Percentiles rank a stretch among this genome's conserved stretches.
Conservation (phyloP, 257 asterid genomes). For the Solanum pennellii region DNA sequence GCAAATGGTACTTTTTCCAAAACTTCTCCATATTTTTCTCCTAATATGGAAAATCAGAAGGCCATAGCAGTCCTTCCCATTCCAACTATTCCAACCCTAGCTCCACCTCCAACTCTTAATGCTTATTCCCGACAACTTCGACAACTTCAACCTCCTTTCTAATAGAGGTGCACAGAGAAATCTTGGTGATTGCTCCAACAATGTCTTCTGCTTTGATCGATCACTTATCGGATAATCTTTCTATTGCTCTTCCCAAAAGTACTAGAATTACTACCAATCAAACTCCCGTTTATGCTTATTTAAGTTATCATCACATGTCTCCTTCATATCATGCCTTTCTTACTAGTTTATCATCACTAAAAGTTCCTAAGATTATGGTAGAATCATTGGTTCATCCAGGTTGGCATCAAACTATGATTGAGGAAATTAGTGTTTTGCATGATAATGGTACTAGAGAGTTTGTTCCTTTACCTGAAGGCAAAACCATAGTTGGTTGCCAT, state of each 20-base stretch:
- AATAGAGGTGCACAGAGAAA: background rate
- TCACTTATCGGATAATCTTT: background rate
- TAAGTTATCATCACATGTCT: background rate
- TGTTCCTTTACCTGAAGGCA: background rate
- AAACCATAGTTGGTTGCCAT: background rate
- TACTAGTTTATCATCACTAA: background rate
- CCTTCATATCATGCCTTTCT: background rate
- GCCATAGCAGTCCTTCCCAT: background rate
- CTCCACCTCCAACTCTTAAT: background rate
- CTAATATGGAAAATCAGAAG: no score
- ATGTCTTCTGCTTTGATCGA: background rate
- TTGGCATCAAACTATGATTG: background rate
- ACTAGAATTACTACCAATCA: background rate
- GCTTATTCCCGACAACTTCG: background rate
- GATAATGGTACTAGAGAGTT: background rate
- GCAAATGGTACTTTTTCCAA: background rate
- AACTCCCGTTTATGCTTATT: background rate
- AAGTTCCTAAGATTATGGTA: background rate
- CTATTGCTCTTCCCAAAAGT: background rate
- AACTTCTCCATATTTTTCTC: background rate
- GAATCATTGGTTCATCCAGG: background rate
- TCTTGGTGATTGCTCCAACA: background rate
- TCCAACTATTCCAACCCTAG: background rate
- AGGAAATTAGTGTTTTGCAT: background rate
- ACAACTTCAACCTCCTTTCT: background rate